A percentile compares a stretch with the other conserved stretches of the same genome.
Evolutionary conservation across 164 flowering plant genomes (phyloP).

Genomic region (Brasenia schreberi): DNA sequence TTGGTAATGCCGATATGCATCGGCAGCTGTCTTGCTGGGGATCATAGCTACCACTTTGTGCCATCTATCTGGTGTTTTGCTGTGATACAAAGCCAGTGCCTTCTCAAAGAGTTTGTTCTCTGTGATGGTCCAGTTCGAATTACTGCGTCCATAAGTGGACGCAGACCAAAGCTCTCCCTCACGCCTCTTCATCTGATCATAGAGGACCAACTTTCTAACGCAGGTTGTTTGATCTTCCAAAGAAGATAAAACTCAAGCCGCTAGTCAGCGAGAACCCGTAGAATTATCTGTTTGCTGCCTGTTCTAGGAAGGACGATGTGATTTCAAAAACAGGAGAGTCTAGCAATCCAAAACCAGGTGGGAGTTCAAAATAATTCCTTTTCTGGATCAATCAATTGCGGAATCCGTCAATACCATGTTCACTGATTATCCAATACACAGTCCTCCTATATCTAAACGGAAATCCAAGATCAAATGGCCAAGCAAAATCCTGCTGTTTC

Average conservation of each 20-base stretch:
- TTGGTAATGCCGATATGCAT: conserved; percentile 47
- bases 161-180: conserved; percentile 38
- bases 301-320: no score
- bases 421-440: no score
- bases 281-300: no score
- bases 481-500: no score
- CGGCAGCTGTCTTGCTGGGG: conserved; percentile 56
- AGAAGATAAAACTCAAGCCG: neutral
- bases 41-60: conserved; percentile 47
- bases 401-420: no score
- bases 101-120: conserved; percentile 71
- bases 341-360: no score
- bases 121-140: conserved; percentile 48
- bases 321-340: no score
- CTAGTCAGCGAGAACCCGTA: neutral
- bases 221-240: neutral
- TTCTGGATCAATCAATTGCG: no score
- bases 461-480: no score
- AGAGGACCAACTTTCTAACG: neutral
- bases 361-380: no score
- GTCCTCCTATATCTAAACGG: no score
- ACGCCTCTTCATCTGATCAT: conserved; percentile 24
- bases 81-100: conserved; percentile 51
- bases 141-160: conserved; percentile 13
- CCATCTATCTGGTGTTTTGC: conserved; percentile 68